A percentile compares a stretch with the other conserved stretches of the same genome.
These are phyloP conservation scores for Tuber melanosporum DNA, from an alignment of 495 filamentous ascomycete genomes.

Conservation along the genomic window DNA sequence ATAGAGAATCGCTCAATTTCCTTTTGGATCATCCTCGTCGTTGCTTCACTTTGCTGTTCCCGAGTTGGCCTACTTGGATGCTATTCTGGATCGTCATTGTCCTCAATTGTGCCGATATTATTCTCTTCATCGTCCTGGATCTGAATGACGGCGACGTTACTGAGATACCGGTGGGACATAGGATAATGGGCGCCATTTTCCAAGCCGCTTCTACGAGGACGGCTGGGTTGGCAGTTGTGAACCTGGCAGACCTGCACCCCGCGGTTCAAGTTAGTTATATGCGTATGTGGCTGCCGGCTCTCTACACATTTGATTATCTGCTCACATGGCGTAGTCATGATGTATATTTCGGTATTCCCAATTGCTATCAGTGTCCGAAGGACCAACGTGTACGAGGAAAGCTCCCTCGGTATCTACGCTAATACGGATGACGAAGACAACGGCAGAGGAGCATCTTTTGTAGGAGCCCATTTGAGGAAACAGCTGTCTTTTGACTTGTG, in stretches of 20 bases:
- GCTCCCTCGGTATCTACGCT: slow-evolving; percentile 60
- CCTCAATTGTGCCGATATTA: slow-evolving; percentile 53
- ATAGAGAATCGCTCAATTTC: slow-evolving; percentile 51
- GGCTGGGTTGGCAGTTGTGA: slow-evolving; percentile 54
- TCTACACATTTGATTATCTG: slow-evolving; percentile 24
- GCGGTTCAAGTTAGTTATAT: slow-evolving; percentile 55
- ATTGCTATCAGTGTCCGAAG: slow-evolving; percentile 57
- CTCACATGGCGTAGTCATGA: slow-evolving; percentile 50
- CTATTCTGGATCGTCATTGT: slow-evolving; percentile 54
- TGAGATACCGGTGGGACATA: slow-evolving; percentile 44
- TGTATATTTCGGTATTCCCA: slow-evolving; percentile 62
- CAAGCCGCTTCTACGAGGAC: slow-evolving; percentile 57
- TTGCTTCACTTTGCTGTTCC: slow-evolving; percentile 60
- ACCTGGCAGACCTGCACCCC: slow-evolving; percentile 53
- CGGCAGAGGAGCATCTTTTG: slow-evolving; percentile 45
- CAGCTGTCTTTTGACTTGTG: slow-evolving; percentile 60
- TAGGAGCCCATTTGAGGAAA: slow-evolving; percentile 54
- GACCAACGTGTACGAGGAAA: slow-evolving; percentile 74
- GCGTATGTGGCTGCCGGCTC: slow-evolving; percentile 43
- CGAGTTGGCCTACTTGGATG: slow-evolving; percentile 55
- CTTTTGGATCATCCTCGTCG: slow-evolving; percentile 57
- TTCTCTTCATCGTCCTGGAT: slow-evolving; percentile 58
- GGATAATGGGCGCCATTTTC: slow-evolving; percentile 55
- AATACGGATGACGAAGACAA: slow-evolving; percentile 44
- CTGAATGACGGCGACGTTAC: slow-evolving; percentile 47